Conservation (phyloP, 2,329 filamentous ascomycete genomes). For the Didymella keratinophila region DNA sequence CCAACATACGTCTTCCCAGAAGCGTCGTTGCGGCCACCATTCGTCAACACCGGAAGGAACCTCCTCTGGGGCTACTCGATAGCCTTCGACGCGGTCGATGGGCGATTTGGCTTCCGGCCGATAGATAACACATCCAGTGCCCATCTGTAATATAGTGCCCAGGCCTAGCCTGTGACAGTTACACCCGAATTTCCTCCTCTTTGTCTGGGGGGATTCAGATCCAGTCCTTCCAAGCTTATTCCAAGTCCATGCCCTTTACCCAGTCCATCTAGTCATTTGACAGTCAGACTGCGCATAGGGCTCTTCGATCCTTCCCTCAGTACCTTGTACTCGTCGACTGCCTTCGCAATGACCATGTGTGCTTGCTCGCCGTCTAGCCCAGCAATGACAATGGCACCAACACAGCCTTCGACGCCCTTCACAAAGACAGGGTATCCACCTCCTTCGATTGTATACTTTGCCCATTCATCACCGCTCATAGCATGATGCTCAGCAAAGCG, state of each 20-base stretch:
- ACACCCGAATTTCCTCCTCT: not conserved
- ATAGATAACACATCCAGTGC: slow-evolving; percentile 22
- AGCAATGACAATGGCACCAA: slow-evolving; percentile 77
- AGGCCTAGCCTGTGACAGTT: not conserved
- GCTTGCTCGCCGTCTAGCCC: slow-evolving; percentile 80
- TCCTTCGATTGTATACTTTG: slow-evolving; percentile 78
- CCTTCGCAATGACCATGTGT: slow-evolving; percentile 77
- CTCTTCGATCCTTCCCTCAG: slow-evolving; percentile 46
- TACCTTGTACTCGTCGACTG: slow-evolving; percentile 63
- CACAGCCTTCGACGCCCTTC: slow-evolving; percentile 75
- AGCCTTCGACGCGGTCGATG: slow-evolving; percentile 45
- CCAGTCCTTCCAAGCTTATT: slow-evolving; percentile 7
- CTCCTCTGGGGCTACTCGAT: slow-evolving; percentile 45
- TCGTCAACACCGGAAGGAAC: slow-evolving; percentile 47
- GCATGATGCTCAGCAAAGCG: slow-evolving; percentile 71
- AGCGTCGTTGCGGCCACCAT: slow-evolving; percentile 32
- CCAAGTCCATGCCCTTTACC: slow-evolving; percentile 25
- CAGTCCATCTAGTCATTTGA: slow-evolving; percentile 43
- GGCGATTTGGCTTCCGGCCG: slow-evolving; percentile 45
- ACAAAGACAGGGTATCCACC: slow-evolving; percentile 78
- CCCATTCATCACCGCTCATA: slow-evolving; percentile 60
- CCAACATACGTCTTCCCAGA: slow-evolving; percentile 42
- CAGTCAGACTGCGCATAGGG: slow-evolving; percentile 44
- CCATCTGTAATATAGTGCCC: slow-evolving; percentile 26
- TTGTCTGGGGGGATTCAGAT: slow-evolving; percentile 2